These are phyloP conservation scores for Syncephalastrum monosporum DNA, from an alignment of 371 early-diverging fungal genomes.

Conservation along the genomic window DNA sequence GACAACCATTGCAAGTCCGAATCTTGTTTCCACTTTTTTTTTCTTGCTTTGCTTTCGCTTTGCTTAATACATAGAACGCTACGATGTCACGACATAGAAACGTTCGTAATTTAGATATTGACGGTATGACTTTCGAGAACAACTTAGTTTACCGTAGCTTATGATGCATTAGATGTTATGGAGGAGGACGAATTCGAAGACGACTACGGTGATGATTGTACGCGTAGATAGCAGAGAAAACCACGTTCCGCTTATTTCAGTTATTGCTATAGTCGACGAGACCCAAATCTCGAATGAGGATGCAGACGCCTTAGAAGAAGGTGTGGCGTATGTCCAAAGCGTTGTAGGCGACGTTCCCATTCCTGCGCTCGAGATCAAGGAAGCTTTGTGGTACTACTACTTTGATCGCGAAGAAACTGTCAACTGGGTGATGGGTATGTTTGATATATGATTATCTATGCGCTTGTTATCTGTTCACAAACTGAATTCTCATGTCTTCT, in stretches of 20 bases:
- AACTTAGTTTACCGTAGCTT: neutral
- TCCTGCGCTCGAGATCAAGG: slow-evolving; percentile 58
- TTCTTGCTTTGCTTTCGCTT: too few species aligned
- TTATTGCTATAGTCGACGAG: slow-evolving; percentile 30
- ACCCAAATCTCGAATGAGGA: slow-evolving; percentile 45
- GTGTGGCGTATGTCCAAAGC: slow-evolving; percentile 44
- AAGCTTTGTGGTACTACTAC: slow-evolving; percentile 67
- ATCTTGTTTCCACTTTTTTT: too few species aligned
- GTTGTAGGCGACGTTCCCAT: slow-evolving; percentile 54
- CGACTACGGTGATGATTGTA: slow-evolving; percentile 51
- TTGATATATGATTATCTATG: neutral
- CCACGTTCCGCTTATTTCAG: neutral
- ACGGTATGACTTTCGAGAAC: slow-evolving; percentile 44
- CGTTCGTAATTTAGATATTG: slow-evolving; percentile 68
- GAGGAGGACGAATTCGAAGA: slow-evolving; percentile 62
- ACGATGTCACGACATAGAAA: slow-evolving; percentile 76
- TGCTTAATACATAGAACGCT: neutral
- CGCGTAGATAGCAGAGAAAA: neutral
- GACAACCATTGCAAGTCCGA: too few species aligned
- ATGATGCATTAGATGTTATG: slow-evolving; percentile 47
- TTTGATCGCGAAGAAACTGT: slow-evolving; percentile 59
- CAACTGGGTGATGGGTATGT: slow-evolving; percentile 59
- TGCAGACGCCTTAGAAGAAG: slow-evolving; percentile 49
- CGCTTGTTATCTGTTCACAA: neutral
- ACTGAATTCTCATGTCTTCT: slow-evolving; percentile 1